These are phyloP conservation scores for Quercus lobata DNA, from an alignment of 331 rosid species.

Conservation along the genomic window DNA sequence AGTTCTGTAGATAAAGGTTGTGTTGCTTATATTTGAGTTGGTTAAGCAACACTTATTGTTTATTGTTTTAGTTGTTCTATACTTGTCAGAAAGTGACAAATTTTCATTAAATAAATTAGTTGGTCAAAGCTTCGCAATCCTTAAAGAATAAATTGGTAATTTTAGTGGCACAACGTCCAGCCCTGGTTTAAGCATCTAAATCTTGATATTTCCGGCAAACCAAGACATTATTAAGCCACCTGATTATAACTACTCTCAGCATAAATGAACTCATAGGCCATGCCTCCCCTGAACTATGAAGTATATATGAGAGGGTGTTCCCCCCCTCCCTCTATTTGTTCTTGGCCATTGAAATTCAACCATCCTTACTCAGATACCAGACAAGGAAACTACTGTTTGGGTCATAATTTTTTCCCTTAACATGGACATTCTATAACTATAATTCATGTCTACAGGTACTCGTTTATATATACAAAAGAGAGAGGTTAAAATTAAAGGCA, in stretches of 20 bases:
- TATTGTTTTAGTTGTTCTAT: background rate
- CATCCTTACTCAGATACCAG: background rate
- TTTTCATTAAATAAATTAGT: background rate
- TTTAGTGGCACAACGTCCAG: background rate
- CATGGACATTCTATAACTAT: background rate
- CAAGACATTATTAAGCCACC: background rate
- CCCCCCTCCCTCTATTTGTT: too few species aligned
- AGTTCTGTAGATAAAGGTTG: background rate
- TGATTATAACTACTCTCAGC: background rate
- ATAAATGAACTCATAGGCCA: background rate
- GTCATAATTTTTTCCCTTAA: background rate
- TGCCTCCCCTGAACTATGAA: background rate
- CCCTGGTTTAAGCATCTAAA: background rate
- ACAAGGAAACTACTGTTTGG: background rate
- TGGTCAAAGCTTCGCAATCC: background rate
- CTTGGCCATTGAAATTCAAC: background rate
- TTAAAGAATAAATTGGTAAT: background rate
- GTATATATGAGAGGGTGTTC: background rate
- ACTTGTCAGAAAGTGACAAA: background rate
- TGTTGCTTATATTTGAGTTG: background rate
- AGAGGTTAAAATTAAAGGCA: background rate
- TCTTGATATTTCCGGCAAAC: background rate
- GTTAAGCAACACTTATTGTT: background rate
- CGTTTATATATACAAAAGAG: background rate
- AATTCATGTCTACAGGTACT: too few species aligned